phyloP scores from a whole-genome alignment of 1,284 basidiomycete species.

The Malassezia arunalokei region DNA sequence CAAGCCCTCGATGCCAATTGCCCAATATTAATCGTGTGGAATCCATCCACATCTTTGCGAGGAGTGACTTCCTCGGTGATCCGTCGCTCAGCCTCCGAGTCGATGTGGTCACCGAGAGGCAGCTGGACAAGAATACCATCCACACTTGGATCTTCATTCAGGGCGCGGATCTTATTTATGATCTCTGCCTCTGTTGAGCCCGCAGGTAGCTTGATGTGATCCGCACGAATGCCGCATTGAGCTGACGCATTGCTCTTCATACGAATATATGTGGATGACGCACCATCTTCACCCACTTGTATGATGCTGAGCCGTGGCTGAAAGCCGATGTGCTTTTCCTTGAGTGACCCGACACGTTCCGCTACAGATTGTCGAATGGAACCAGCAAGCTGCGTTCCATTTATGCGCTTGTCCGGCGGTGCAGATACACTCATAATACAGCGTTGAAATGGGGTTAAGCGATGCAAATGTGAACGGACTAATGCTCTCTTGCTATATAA shows the following conservation, averaged over 20 bases:
- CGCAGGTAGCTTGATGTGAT: constrained; percentile 61
- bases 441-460: background rate
- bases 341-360: constrained; percentile 25
- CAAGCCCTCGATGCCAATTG: constrained; percentile 81
- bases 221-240: constrained; percentile 81
- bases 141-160: constrained; percentile 72
- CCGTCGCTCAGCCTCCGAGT: constrained; percentile 68
- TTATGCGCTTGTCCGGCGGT: constrained; percentile 49
- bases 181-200: constrained; percentile 65
- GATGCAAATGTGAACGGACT: background rate
- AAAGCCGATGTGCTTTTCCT: constrained; percentile 62
- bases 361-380: constrained; percentile 47
- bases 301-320: constrained; percentile 80
- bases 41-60: constrained; percentile 96
- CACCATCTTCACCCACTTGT: constrained; percentile 80
- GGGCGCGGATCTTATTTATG: constrained; percentile 62
- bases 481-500: background rate
- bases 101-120: constrained; percentile 78
- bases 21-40: constrained; percentile 98
- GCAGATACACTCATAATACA: background rate
- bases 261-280: constrained; percentile 83
- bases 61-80: constrained; percentile 91
- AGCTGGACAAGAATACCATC: constrained; percentile 92
- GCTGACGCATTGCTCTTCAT: constrained; percentile 96
- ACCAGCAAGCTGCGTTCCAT: constrained; percentile 80